These are phyloP conservation scores for Brettanomyces anomalus DNA, from an alignment of 805 yeast genomes.

Conservation along the genomic window DNA sequence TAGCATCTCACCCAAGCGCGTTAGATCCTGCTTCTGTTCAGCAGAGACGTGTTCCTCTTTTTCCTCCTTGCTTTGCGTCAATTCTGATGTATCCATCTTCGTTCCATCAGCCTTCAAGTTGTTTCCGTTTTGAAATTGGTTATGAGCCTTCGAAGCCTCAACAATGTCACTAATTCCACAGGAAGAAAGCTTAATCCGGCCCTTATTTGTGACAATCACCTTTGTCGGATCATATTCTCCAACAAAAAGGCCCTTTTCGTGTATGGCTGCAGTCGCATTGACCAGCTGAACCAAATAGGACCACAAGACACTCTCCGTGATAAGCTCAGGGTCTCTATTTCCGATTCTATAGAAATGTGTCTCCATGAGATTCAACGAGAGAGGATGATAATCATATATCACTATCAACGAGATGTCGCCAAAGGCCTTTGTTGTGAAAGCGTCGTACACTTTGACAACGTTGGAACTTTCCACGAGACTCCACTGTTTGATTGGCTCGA, in stretches of 20 bases:
- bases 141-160: conserved; percentile 26
- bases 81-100: not conserved
- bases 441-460: conserved; percentile 62
- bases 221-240: conserved; percentile 57
- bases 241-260: conserved; percentile 53
- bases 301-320: conserved; percentile 69
- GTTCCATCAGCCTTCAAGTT: conserved; percentile 10
- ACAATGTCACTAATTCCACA: conserved; percentile 68
- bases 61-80: conserved; percentile 13
- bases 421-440: conserved; percentile 81
- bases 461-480: conserved; percentile 44
- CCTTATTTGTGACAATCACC: conserved; percentile 62
- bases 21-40: conserved; percentile 42
- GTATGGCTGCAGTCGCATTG: conserved; percentile 59
- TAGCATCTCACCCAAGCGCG: conserved; percentile 50
- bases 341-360: conserved; percentile 43
- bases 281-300: conserved; percentile 64
- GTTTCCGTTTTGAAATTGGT: conserved; percentile 15
- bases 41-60: conserved; percentile 12
- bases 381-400: conserved; percentile 81
- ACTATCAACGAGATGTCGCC: conserved; percentile 70
- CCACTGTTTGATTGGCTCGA: conserved; percentile 63
- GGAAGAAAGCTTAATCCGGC: conserved; percentile 62
- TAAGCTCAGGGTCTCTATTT: conserved; percentile 33
- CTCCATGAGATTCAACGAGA: conserved; percentile 61